Percentiles rank a stretch among this genome's conserved stretches.
These are phyloP conservation scores for Cryptococcus wingfieldii DNA, from an alignment of 1,284 basidiomycete genomes.

Conservation along the genomic window DNA sequence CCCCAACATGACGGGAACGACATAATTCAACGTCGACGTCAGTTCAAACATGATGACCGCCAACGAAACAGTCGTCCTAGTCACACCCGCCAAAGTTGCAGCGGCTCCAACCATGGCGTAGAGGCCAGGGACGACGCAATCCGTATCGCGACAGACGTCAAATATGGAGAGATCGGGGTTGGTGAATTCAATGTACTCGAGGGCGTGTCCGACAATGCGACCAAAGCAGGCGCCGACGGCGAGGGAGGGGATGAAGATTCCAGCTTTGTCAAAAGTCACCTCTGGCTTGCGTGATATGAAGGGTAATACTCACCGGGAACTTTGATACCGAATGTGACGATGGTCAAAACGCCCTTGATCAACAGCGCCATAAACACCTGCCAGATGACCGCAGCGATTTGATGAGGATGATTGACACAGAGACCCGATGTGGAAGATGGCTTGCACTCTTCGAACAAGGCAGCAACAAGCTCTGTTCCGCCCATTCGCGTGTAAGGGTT, in stretches of 20 bases:
- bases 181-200: slow-evolving; percentile 72
- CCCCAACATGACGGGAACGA: slow-evolving; percentile 85
- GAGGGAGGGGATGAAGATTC: slow-evolving; percentile 95
- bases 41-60: slow-evolving; percentile 98
- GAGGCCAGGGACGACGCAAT: slow-evolving; percentile 65
- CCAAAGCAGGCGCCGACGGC: slow-evolving; percentile 97
- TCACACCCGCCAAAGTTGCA: slow-evolving; percentile 80
- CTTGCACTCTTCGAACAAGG: slow-evolving; percentile 79
- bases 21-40: slow-evolving; percentile 88
- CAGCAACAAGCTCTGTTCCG: slow-evolving; percentile 81
- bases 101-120: slow-evolving; percentile 88
- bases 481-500: slow-evolving; percentile 91
- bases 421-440: slow-evolving; percentile 62
- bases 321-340: slow-evolving; percentile 92
- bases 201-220: slow-evolving; percentile 74
- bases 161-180: slow-evolving; percentile 65
- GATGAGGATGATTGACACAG: slow-evolving; percentile 63
- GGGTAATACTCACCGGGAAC: slow-evolving; percentile 55
- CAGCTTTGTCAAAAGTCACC: slow-evolving; percentile 54
- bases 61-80: slow-evolving; percentile 66
- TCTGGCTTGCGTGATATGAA: background rate
- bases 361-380: slow-evolving; percentile 70
- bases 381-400: slow-evolving; percentile 64
- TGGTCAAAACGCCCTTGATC: slow-evolving; percentile 76
- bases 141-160: slow-evolving; percentile 54